Base-by-base conservation (phyloP, 2,329 filamentous ascomycete species). In the Capronia coronata region DNA sequence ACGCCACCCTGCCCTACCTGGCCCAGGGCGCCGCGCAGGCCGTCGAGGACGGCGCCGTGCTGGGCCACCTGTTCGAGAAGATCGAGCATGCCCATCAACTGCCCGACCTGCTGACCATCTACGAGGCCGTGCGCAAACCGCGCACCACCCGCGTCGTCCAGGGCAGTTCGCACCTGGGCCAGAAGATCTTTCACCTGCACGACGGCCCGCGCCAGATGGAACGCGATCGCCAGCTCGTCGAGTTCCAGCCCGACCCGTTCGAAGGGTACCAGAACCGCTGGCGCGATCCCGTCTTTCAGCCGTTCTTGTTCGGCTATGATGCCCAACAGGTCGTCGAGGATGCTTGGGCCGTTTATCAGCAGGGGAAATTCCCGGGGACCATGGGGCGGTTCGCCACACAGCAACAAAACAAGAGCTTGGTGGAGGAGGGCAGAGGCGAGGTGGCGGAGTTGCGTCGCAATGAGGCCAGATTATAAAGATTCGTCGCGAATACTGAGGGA, bases 1-100 rank as follows among this genome's bases (percentile, higher is more conserved):
- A 71, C 78, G 55, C 71, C 61, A 71, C 71, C 62, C 63, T 71
- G 61, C 69, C 59, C 50, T 67, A 62, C 25, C 19, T 51, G n/a
- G 63, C 63, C 16, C 63, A 65, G 56, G 63, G 63, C 10, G 63
- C 63, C 2, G 63, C 63, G 4, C 59, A 60, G 41, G 63, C 62
- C 11, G 54, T 66, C 34, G 63, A 65, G 51, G 63, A 65, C 38
- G 64, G 61, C 7, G 62, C 62, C 18, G 61, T 63, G 3, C 54
- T 64, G 3, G 66, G 65, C 1, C 45, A 66, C 9, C 51, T 69
- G 5, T 53, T 70, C 6, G 65, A 67, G 41, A 46, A 54, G 45
- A 42, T 54, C 27, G 30, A 45, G 35, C 23, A 35, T n/a, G 18
- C 22, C 34, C 34, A 57, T n/a, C 63, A 68, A 18, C 60, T 70